Conservation (phyloP, 2,329 filamentous ascomycete species). For the Coniochaeta sp. region DNA sequence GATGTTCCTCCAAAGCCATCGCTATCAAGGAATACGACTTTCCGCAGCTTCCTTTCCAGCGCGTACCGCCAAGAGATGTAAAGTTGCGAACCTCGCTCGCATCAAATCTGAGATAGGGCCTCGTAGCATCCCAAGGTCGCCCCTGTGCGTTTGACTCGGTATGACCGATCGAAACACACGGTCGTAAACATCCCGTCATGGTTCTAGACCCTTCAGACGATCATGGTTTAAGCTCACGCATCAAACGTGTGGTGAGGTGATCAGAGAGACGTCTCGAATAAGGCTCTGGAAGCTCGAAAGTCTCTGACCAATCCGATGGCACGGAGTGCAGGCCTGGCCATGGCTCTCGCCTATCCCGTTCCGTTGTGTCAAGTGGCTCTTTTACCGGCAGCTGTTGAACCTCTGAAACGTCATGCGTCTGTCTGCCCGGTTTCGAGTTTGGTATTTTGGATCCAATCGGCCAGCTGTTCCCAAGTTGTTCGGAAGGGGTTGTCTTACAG, state of each 20-base stretch:
- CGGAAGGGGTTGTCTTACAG: not conserved
- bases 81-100: not conserved
- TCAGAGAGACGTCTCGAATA: not conserved
- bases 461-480: not conserved
- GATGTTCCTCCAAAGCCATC: not conserved
- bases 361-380: not conserved
- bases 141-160: not conserved
- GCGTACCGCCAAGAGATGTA: not conserved
- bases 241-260: not conserved
- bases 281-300: not conserved
- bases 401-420: conserved; percentile 1
- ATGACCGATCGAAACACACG: not conserved
- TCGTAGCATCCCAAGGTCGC: not conserved
- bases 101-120: no score
- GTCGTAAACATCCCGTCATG: not conserved
- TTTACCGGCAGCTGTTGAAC: not conserved
- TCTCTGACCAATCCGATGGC: not conserved
- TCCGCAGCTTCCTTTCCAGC: not conserved
- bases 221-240: not conserved
- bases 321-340: not conserved
- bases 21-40: not conserved
- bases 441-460: not conserved
- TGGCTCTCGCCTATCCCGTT: not conserved
- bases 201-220: not conserved
- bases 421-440: not conserved